phyloP scores from a whole-genome alignment of 202 grass and related monocot species.

The Carex arenaria region DNA sequence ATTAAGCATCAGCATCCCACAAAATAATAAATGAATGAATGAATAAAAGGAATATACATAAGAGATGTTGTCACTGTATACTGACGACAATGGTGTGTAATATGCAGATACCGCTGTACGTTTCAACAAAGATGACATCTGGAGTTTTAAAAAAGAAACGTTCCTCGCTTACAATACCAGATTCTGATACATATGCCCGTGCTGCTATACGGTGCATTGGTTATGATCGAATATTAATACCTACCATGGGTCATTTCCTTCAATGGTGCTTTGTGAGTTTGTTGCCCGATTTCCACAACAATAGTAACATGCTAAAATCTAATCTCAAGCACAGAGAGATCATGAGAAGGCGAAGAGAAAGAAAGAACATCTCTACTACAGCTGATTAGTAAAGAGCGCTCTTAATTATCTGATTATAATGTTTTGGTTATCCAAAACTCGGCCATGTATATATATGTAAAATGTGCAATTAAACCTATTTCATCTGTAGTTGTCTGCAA shows the following conservation, averaged over 20 bases:
- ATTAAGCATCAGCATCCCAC: neutral
- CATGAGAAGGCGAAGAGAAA: constrained; percentile 6
- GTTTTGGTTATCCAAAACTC: constrained; percentile 16
- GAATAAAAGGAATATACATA: neutral
- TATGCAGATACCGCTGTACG: constrained; percentile 34
- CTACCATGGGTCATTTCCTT: constrained; percentile 29
- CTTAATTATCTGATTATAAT: constrained; percentile 8
- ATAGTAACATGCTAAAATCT: constrained; percentile 5
- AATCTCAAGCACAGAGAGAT: constrained; percentile 28
- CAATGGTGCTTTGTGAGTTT: constrained; percentile 11
- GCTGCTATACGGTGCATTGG: constrained; percentile 34
- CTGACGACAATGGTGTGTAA: neutral
- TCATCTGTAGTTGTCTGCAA: neutral
- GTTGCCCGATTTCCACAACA: constrained; percentile 20
- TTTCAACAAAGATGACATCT: constrained; percentile 52
- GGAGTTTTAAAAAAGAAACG: constrained; percentile 15
- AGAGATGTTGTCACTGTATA: neutral
- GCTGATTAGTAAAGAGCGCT: neutral
- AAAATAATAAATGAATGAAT: neutral
- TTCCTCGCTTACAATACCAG: constrained; percentile 10
- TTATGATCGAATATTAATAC: constrained; percentile 26
- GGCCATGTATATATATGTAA: neutral
- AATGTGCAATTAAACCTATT: neutral
- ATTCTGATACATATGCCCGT: constrained; percentile 29
- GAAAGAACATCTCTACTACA: constrained; percentile 15